Evolutionary conservation across 2,329 filamentous ascomycete genomes (phyloP).

Genomic region (Cladosporium colombiae): DNA sequence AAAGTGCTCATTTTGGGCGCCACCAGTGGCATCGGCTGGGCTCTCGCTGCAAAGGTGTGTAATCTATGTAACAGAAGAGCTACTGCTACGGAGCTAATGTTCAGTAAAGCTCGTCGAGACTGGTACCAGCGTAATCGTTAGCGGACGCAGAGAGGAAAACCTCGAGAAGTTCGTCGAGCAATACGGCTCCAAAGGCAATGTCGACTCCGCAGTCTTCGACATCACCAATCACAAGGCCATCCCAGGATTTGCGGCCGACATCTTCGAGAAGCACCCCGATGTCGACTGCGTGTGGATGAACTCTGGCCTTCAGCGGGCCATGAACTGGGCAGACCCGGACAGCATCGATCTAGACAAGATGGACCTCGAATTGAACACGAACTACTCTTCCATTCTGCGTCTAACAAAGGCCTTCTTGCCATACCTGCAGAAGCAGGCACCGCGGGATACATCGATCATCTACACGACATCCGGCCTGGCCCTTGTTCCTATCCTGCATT

Average conservation of each 20-base stretch:
- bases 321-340: constrained; percentile 52
- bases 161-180: constrained; percentile 51
- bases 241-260: constrained; percentile 45
- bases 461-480: constrained; percentile 55
- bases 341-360: constrained; percentile 48
- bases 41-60: constrained; percentile 46
- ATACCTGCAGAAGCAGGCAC: constrained; percentile 48
- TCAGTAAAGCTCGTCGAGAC: constrained; percentile 43
- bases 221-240: constrained; percentile 53
- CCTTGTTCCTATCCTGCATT: constrained; percentile 50
- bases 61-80: too few relatives aligned
- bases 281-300: constrained; percentile 56
- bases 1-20: constrained; percentile 58
- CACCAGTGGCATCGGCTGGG: constrained; percentile 53
- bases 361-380: constrained; percentile 51
- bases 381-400: constrained; percentile 53
- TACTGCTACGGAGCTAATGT: background rate
- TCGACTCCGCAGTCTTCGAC: constrained; percentile 50
- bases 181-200: constrained; percentile 48
- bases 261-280: constrained; percentile 50
- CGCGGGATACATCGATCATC: constrained; percentile 44
- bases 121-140: constrained; percentile 50
- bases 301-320: constrained; percentile 54
- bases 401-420: constrained; percentile 54
- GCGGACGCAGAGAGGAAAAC: constrained; percentile 54